Percentiles rank a stretch among this genome's conserved stretches.
Evolutionary conservation across 345 rosid genomes (phyloP).

Genomic region (Eucalyptus microcorys): DNA sequence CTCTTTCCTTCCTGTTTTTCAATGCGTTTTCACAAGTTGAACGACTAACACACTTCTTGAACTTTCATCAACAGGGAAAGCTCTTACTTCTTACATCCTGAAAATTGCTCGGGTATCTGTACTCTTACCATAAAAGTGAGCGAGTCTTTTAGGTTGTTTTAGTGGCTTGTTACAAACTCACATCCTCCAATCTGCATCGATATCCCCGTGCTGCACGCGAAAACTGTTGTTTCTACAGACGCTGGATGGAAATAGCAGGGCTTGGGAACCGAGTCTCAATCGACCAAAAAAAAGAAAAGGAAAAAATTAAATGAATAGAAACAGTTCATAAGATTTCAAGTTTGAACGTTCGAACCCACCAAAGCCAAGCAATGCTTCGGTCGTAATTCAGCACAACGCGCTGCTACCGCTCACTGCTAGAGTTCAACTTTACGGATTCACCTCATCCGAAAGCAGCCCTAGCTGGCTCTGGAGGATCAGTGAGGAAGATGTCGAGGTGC

Average conservation of each 20-base stretch:
- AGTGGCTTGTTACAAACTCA: neutral
- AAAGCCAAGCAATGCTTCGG: neutral
- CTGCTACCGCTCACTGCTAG: neutral
- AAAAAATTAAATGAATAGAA: neutral
- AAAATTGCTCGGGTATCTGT: neutral
- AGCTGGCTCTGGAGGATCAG: constrained; percentile 4
- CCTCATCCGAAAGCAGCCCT: neutral
- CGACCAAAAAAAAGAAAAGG: accelerated
- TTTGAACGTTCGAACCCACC: neutral
- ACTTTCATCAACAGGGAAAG: neutral
- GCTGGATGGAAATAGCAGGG: no score
- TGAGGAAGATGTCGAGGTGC: constrained; percentile 16
- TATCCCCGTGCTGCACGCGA: no score
- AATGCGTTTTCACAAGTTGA: neutral
- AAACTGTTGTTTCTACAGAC: no score
- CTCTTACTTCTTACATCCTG: neutral
- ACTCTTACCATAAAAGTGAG: neutral
- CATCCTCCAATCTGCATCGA: neutral
- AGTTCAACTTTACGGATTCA: neutral
- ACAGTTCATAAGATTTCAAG: neutral
- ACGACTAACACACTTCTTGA: neutral
- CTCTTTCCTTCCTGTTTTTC: neutral
- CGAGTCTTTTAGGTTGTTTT: neutral
- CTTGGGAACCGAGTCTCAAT: neutral
- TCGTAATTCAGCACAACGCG: neutral